Evolutionary conservation across 352 stramenopile species (phyloP), one percentile per base, ranked within the genome.

Genomic region (Nothophytophthora sp.): DNA sequence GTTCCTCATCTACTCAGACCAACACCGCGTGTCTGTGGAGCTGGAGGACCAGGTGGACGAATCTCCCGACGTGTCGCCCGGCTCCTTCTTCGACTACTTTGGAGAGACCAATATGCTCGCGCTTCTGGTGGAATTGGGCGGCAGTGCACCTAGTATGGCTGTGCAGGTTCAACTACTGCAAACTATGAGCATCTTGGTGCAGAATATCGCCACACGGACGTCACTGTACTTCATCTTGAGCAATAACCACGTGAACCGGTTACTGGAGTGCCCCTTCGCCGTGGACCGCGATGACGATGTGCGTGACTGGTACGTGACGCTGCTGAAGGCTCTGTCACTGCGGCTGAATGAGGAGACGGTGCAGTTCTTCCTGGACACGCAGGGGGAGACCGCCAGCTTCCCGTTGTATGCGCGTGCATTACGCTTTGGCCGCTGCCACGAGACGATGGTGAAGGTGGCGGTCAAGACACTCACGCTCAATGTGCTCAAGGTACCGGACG

Each of bases 101-200:
- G 97, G 92, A 55, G 94, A 99, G 69, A 98, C 98, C 54, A 98
- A 97, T 61, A 96, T 98, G 36, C 63, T 98, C 3, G 78, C 78
- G 12, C 71, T 98, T 43, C 76, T 99, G 10, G 75, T 99, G 8
- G 77, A 96, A 35, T 41, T 95, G 18, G 88, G 84, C 41, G 65
- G 73, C 23, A 81, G 76, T 28, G 18, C 51, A 59, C 62, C 79
- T 19, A 70, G 61, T 16, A 52, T 86, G 15, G 43, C 66, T n/a
- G 80, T 93, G 57, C 96, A 98, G 70, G 81, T 97, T 9, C 89
- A 98, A 68, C 69, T 98, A 28, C 81, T 98, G 23, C 88, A 96
- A 70, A 98, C 93, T 10, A 80, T 98, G 44, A 92, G 92, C 49
- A 90, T 97, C 46, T 56, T 98, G 28, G 66, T 98, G 54, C 86